Evolutionary conservation across 176 grass and related monocot species (phyloP), one percentile per base, ranked within the genome.

Genomic region (Juncus effusus): DNA sequence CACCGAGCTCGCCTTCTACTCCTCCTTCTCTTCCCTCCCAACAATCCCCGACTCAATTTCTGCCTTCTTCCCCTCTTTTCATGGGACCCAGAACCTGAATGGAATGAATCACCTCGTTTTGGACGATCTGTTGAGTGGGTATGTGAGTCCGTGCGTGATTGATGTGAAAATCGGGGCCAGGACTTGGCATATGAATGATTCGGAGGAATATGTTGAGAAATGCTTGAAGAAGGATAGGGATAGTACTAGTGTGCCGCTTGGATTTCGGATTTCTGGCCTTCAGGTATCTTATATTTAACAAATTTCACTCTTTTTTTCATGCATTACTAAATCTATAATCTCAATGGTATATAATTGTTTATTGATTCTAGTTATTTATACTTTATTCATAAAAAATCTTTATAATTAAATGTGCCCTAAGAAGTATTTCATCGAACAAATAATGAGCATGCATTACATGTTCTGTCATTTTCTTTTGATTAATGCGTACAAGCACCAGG

Each of bases 81-180:
- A 90, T 70, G 88, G 88, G 72, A 89, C 80, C 11, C 65, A 65
- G 10, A 44, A 88, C 19, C 65, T 96, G 40, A 79, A 73, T 7
- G 47, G 77, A 41, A 59, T 78, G 2, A 74, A 81, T 59, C 88
- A 92, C 60, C 72, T 97, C 71, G 63, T 79, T 64, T 77, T 97
- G 39, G 93, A 91, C 3, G 85, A 97, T 37, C 55, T 91, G 66
- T 72, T 89, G 65, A 19, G 63, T 2, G 93, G 81, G 3, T 45
- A 86, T 61, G 15, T 47, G 3, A 50, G 41, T 13, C 93, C 93
- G 16, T 91, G 71, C 63, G 60, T 97, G 15, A 60, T 78, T 39
- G 93, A 97, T 79, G 19, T 97, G 79, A 97, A 92, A 85, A 97
- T 97, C 59, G 93, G 93, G 56, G 78, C 85, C 0, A 73, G 76